These are phyloP conservation scores for Vicia villosa DNA, from an alignment of 306 rosid genomes.

Conservation along the genomic window DNA sequence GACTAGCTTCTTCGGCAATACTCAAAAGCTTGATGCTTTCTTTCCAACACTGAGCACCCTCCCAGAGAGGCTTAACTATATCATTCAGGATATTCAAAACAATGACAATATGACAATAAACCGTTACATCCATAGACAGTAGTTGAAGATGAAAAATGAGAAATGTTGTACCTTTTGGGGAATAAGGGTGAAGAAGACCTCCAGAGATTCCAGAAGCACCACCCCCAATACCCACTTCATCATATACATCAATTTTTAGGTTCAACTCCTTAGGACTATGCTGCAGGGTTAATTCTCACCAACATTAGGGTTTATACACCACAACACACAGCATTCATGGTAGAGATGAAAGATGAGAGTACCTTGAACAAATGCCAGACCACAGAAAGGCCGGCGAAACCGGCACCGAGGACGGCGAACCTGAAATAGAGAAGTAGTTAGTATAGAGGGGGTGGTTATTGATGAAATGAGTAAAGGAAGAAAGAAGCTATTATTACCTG, in stretches of 20 bases:
- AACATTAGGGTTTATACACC: not conserved
- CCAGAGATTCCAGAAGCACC: conserved; percentile 94
- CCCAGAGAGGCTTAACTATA: conserved; percentile 76
- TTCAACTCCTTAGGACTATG: conserved; percentile 63
- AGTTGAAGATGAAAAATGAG: conserved; percentile 21
- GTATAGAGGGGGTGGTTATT: not conserved
- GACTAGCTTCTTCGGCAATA: conserved; percentile 65
- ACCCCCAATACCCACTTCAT: conserved; percentile 87
- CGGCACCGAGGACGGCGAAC: conserved; percentile 96
- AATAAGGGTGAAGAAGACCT: conserved; percentile 94
- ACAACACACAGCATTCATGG: no score
- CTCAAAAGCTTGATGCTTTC: conserved; percentile 75
- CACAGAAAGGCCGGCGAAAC: conserved; percentile 89
- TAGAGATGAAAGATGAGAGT: no score
- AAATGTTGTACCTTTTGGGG: conserved; percentile 69
- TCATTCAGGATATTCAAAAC: conserved; percentile 3
- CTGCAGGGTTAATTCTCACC: conserved; percentile 46
- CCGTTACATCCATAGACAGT: not conserved
- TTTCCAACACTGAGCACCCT: conserved; percentile 86
- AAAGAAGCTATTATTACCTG: conserved; percentile 46
- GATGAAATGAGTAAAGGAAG: not conserved
- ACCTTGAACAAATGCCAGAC: conserved; percentile 80
- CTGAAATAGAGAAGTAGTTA: conserved; percentile 19
- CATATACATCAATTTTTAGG: conserved; percentile 64
- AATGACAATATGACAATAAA: conserved; percentile 21